Evolutionary conservation across 1,284 basidiomycete species (phyloP).

Genomic region (Apiotrichum porosum): DNA sequence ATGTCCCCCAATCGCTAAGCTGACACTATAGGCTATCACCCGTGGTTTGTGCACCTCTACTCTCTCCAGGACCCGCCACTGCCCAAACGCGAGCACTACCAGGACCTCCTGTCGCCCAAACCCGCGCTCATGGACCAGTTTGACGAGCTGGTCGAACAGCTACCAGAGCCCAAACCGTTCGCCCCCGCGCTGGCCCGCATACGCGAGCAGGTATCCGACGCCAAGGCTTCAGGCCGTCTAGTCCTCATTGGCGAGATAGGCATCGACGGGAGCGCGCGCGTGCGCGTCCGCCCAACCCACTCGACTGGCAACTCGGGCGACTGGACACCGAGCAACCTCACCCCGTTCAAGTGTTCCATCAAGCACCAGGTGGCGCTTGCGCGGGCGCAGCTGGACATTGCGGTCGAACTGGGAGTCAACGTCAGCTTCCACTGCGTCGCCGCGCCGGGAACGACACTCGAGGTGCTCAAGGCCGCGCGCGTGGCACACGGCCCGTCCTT

Average conservation of each 20-base stretch:
- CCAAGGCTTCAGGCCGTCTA: conserved; percentile 17
- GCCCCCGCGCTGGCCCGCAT: conserved; percentile 20
- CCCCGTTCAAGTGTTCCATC: conserved; percentile 47
- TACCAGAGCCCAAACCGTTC: conserved; percentile 41
- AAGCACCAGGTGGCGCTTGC: conserved; percentile 47
- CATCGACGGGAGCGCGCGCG: conserved; percentile 45
- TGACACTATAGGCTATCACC: conserved; percentile 50
- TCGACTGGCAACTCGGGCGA: conserved; percentile 9
- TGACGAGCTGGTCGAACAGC: conserved; percentile 26
- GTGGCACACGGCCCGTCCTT: conserved; percentile 32
- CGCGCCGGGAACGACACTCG: conserved; percentile 44
- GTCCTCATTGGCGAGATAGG: conserved; percentile 52
- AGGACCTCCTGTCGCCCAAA: conserved; percentile 37
- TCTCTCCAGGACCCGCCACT: conserved; percentile 25
- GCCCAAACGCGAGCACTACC: conserved; percentile 47
- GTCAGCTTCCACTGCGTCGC: conserved; percentile 50
- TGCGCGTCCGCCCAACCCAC: conserved; percentile 1
- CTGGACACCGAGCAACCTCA: conserved; percentile 27
- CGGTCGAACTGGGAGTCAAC: conserved; percentile 44
- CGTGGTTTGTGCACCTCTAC: conserved; percentile 51
- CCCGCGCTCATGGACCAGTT: conserved; percentile 17
- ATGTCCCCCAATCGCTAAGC: no score
- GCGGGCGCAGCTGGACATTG: conserved; percentile 46
- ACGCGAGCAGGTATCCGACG: conserved; percentile 19
- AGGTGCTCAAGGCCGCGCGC: conserved; percentile 34